Base-by-base conservation (phyloP, 2,329 filamentous ascomycete genomes). In the Catunica adiposa region DNA sequence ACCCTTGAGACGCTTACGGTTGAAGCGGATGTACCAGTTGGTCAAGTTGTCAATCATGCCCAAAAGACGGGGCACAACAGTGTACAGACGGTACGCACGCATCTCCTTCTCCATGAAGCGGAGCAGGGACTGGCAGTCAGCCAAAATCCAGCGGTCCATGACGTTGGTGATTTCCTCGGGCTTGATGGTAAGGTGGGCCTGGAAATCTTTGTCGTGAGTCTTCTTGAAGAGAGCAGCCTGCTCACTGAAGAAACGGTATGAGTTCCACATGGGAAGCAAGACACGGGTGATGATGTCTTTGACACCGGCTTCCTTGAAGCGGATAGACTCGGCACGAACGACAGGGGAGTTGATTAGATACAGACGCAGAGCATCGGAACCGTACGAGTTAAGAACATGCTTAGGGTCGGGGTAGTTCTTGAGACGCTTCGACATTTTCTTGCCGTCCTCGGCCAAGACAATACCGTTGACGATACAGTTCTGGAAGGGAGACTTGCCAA, bases 91-190 rank as follows among this genome's bases (percentile, higher is more conserved):
- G 66, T 85, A 85, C 5, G 72, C 82, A 54, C 76, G 76, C 90
- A 97, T 97, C 70, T 97, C 90, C 63, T 86, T 75, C 66, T 97
- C 90, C 55, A 96, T 87, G 65, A 92, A 96, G 64, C 89, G 82
- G 57, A 97, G 75, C 62, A 97, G 74, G 64, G 86, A 94, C 68
- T 97, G 90, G 64, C 86, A 94, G 62, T 84, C 88, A 59, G 90
- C 90, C 64, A 97, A 71, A 62, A 97, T 92, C 90, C 90, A 97
- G 59, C 83, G 80, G 66, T 97, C 90, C 84, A 97, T 94, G 58
- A 96, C 88, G 63, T 63, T 64, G 29, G 31, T 57, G 40, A 63
- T 42, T 23, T 59, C 53, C 1, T 55, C 53, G 6, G 53, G 54
- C 22, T 59, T 56, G 20, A 61, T 60, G 4, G 58, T 58, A 15